Evolutionary conservation across 1,284 basidiomycete genomes (phyloP), one percentile per base, ranked within the genome.

Genomic region (Apiotrichum laibachii): DNA sequence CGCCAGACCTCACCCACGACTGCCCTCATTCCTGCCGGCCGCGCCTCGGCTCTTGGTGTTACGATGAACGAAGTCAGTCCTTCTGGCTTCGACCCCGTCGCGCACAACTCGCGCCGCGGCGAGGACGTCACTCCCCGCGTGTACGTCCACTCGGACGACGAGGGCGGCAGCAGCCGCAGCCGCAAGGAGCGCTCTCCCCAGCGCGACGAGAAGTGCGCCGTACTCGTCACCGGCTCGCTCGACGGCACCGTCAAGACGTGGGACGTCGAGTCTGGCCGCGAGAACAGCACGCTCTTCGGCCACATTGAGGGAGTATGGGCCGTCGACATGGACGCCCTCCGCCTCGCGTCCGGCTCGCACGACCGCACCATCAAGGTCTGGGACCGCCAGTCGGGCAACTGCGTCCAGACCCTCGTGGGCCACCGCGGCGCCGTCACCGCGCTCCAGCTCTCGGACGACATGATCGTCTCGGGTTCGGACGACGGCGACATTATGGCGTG

Each of bases 161-260:
- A 60, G 16, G 21, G 37, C 43, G 53, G 56, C n/a, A 45, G 44
- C 22, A 45, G 44, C 18, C 33, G 56, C 49, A 12, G 37, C 26
- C 31, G 51, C 31, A 50, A 43, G 34, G 62, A 61, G 40, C 56
- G 51, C n/a, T 62, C 60, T n/a, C 57, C 61, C 39, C 59, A 61
- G n/a, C 57, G 61, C 19, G 72, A 67, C 22, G 70, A 74, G 52
- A 77, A 77, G 68, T 70, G 76, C 57, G 87, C 91, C 3, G 80
- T 95, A 16, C 83, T 99, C 56, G 86, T 96, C 59, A 92, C 91
- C 0, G 94, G 93, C 8, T 89, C 88, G 67, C 81, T 98, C 62
- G 95, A 99, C 76, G 98, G 98, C 73, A 98, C 93, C 16, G 88
- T 99, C 79, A 93, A 92, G 77, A 72, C 95, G 18, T 99, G 96